Evolutionary conservation across 2,329 filamentous ascomycete species (phyloP).

Genomic region (Chaetothyriales sp.): DNA sequence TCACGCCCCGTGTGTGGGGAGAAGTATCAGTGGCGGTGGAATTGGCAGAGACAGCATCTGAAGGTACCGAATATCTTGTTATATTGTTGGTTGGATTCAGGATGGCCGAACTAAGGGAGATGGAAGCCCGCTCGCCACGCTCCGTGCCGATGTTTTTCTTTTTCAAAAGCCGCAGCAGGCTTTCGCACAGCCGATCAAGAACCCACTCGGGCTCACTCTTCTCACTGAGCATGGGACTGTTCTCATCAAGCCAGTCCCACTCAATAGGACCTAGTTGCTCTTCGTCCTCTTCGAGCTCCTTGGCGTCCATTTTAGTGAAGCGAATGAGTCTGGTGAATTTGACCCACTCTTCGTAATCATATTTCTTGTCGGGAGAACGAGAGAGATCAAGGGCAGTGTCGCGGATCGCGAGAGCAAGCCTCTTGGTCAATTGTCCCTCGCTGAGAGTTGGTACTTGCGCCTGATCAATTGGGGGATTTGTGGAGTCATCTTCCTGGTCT

Average conservation of each 20-base stretch:
- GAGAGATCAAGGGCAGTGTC: constrained; percentile 51
- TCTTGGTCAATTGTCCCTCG: constrained; percentile 46
- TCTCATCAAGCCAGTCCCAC: constrained; percentile 61
- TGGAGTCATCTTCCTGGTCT: constrained; percentile 3
- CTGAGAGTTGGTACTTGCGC: constrained; percentile 33
- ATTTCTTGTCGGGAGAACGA: constrained; percentile 45
- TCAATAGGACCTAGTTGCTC: constrained; percentile 47
- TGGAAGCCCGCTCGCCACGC: background rate
- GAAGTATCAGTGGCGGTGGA: background rate
- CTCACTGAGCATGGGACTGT: constrained; percentile 52
- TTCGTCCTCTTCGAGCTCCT: constrained; percentile 31
- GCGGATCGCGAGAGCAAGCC: constrained; percentile 57
- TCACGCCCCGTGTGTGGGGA: background rate
- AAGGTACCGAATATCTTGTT: no score
- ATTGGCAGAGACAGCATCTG: background rate
- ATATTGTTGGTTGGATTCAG: background rate
- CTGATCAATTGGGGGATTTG: constrained; percentile 26
- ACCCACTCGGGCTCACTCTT: constrained; percentile 54
- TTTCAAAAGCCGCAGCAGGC: constrained; percentile 34
- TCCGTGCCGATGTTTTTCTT: constrained; percentile 9
- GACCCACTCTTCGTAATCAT: constrained; percentile 74
- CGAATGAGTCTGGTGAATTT: constrained; percentile 66
- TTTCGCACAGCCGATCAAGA: constrained; percentile 52
- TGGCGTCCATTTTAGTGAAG: constrained; percentile 32
- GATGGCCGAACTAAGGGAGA: background rate